Conservation (phyloP, 805 yeast species). For the Kodamaea hsintzibuensis region DNA sequence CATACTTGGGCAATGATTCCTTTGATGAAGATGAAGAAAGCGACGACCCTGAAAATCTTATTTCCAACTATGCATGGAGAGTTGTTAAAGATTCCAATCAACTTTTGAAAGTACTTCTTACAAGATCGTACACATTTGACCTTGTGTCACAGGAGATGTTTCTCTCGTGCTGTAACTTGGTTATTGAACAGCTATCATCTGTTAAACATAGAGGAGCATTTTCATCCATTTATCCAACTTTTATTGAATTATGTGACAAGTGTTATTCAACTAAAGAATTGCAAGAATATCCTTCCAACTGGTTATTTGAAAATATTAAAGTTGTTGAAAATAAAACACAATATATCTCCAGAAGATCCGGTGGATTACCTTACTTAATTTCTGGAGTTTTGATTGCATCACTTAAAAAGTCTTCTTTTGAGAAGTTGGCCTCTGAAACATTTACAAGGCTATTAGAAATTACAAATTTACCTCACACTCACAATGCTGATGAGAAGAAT, state of each 20-base stretch:
- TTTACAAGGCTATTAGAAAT: conserved; percentile 53
- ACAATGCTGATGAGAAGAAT: conserved; percentile 51
- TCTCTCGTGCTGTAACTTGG: conserved; percentile 49
- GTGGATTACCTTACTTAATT: conserved; percentile 82
- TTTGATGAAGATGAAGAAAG: conserved; percentile 24
- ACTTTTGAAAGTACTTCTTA: conserved; percentile 49
- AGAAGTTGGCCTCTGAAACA: conserved; percentile 45
- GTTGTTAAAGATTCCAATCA: conserved; percentile 73
- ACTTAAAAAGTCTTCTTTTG: conserved; percentile 17
- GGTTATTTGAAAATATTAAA: conserved; percentile 61
- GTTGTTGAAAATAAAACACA: conserved; percentile 59
- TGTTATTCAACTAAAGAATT: conserved; percentile 40
- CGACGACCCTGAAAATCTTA: conserved; percentile 31
- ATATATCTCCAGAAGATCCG: conserved; percentile 83
- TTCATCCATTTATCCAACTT: conserved; percentile 83
- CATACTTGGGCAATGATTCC: conserved; percentile 62
- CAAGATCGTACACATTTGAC: not conserved
- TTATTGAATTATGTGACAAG: conserved; percentile 61
- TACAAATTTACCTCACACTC: conserved; percentile 51
- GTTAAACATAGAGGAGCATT: conserved; percentile 92
- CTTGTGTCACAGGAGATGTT: conserved; percentile 19
- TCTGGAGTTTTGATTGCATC: conserved; percentile 68
- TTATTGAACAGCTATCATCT: conserved; percentile 66
- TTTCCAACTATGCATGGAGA: conserved; percentile 78
- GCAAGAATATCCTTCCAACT: conserved; percentile 44